Conservation (phyloP, 495 filamentous ascomycete genomes). For the Penicillium psychrofluorescens region DNA sequence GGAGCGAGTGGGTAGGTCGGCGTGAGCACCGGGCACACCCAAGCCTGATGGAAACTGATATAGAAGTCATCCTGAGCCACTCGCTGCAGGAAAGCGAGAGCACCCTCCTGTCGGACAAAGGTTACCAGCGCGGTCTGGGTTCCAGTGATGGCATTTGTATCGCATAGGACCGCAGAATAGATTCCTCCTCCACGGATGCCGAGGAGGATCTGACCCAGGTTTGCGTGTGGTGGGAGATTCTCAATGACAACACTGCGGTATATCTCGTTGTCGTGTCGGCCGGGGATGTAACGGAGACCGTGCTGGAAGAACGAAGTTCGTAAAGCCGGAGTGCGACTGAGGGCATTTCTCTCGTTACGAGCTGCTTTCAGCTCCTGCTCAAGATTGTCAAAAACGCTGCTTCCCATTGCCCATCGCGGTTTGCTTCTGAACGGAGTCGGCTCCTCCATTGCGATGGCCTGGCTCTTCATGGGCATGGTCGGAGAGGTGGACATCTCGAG, state of each 20-base stretch:
- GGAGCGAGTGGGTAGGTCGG: constrained; percentile 23
- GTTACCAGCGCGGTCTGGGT: constrained; percentile 22
- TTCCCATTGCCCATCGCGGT: too few relatives aligned
- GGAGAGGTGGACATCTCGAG: too few relatives aligned
- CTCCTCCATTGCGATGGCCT: too few relatives aligned
- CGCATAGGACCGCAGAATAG: constrained; percentile 17
- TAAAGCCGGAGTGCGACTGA: background rate
- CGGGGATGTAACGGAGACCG: constrained; percentile 27
- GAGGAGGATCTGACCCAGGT: constrained; percentile 17
- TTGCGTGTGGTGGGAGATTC: constrained; percentile 12
- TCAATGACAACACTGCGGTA: constrained; percentile 29
- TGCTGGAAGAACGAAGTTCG: constrained; percentile 23
- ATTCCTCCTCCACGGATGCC: constrained; percentile 18
- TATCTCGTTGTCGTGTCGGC: constrained; percentile 5
- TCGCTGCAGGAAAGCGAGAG: constrained; percentile 11
- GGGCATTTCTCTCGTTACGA: background rate
- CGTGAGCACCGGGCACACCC: constrained; percentile 20
- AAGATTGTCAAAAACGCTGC: too few relatives aligned
- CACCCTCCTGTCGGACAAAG: constrained; percentile 20
- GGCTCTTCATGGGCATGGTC: too few relatives aligned
- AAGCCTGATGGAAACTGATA: constrained; percentile 5
- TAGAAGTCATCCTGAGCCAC: constrained; percentile 6
- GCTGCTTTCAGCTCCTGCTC: background rate
- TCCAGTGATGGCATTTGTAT: constrained; percentile 22
- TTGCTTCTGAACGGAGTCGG: too few relatives aligned